Percentiles rank a stretch among this genome's conserved stretches.
Conservation (phyloP, 768 basidiomycete genomes). For the Amylocystis lapponica region DNA sequence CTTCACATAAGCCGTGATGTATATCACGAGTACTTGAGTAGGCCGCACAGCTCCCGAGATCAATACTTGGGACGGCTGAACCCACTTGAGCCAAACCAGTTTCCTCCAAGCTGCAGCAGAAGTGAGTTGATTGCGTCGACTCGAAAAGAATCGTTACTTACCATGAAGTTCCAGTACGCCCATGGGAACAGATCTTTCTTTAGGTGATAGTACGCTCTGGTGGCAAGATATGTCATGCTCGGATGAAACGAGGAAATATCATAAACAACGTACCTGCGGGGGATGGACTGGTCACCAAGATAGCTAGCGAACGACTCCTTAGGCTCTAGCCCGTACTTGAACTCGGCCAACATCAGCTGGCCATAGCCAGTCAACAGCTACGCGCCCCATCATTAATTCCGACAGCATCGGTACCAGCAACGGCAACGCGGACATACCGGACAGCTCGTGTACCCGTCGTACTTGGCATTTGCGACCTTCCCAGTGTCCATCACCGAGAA, state of each 20-base stretch:
- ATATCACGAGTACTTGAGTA: too few species aligned
- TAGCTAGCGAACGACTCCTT: constrained; percentile 75
- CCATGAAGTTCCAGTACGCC: constrained; percentile 76
- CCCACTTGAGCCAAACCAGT: constrained; percentile 45
- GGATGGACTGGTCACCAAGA: constrained; percentile 71
- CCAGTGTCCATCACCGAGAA: constrained; percentile 72
- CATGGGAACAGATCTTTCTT: constrained; percentile 80
- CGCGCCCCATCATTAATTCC: constrained; percentile 6
- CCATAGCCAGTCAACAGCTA: constrained; percentile 80
- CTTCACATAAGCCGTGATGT: too few species aligned
- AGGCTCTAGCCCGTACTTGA: constrained; percentile 86
- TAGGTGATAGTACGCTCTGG: constrained; percentile 74
- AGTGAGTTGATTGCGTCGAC: constrained; percentile 3
- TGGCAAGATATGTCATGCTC: constrained; percentile 11
- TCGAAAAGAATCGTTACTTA: constrained; percentile 20
- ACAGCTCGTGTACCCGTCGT: constrained; percentile 88
- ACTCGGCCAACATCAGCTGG: constrained; percentile 83
- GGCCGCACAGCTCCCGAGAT: too few species aligned
- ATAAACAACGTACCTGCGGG: constrained; percentile 49
- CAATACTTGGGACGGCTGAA: constrained; percentile 34
- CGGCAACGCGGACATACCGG: constrained; percentile 47
- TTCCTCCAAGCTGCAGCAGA: constrained; percentile 29
- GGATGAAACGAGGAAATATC: constrained; percentile 7
- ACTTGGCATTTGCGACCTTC: constrained; percentile 58
- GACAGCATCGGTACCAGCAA: neutral